Base-by-base conservation (phyloP, 257 asterid genomes). In the Jaltomata sinuosa region DNA sequence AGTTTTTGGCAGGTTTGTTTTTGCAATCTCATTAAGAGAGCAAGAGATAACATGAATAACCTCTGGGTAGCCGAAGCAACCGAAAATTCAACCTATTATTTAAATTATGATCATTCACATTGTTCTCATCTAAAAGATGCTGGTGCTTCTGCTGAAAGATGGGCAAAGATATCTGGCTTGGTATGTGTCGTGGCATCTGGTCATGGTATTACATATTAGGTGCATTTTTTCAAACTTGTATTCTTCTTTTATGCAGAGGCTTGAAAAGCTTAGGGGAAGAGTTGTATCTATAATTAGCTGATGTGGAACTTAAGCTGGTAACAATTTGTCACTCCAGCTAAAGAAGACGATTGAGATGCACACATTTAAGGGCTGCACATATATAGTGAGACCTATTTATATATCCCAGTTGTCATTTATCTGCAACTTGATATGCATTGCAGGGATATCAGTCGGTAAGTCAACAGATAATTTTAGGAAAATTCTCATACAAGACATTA, bases 31-130 rank as follows among this genome's bases (percentile, higher is more conserved):
- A 93, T 87, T 82, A 97, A 93, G 91, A 91, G 94, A 91, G 90
- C 91, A 25, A 93, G 88, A 62, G 99, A 97, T 89, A 80, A 80
- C 82, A 86, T 83, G 55, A 93, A 93, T 87, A 92, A 94, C 86
- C 83, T 97, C 57, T 97, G 98, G 98, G 94, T 94, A 83, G 99
- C 99, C 29, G 99, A 95, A 81, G 97, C 98, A 29, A 90, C 99
- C 3, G 98, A 96, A 87, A 96, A 89, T 86, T 94, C 98, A 36
- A 93, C 89, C 49, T 90, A 96, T 85, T 90, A 89, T 85, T 84
- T 92, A 89, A 92, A 86, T 88, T 92, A 89, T 91, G 92, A 90
- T 86, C 83, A 84, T 55, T 38, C 40, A 68, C 84, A 91, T 79
- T 85, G 88, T 84, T 88, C 83, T 77, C 97, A 94, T 88, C 88